These are phyloP conservation scores for Strigomonas culicis DNA, from an alignment of 208 protist species.

Conservation along the genomic window DNA sequence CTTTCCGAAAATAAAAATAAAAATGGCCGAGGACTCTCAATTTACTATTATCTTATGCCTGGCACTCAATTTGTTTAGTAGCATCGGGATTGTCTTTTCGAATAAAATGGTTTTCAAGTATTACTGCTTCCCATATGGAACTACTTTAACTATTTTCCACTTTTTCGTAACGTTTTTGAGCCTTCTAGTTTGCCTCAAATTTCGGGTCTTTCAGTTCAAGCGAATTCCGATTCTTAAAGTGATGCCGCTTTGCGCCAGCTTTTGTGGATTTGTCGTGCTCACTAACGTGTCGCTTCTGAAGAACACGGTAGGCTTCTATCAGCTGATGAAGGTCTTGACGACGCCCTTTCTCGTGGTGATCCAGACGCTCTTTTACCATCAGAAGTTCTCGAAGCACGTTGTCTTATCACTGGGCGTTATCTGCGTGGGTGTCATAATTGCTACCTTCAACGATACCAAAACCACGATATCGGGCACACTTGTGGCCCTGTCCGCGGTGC, in stretches of 20 bases:
- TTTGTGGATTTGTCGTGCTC: constrained; percentile 86
- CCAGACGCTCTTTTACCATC: constrained; percentile 54
- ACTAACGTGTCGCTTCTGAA: constrained; percentile 85
- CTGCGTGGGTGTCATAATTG: constrained; percentile 65
- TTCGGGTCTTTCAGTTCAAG: constrained; percentile 55
- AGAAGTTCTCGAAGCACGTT: constrained; percentile 39
- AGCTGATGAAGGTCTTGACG: constrained; percentile 81
- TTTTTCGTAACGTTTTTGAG: constrained; percentile 60
- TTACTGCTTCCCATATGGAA: constrained; percentile 50
- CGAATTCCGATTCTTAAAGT: constrained; percentile 41
- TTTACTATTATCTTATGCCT: too few species aligned
- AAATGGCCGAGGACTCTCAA: too few species aligned
- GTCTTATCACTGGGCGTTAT: constrained; percentile 48
- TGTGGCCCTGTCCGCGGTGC: constrained; percentile 50
- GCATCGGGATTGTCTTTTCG: constrained; percentile 51
- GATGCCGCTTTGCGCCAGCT: constrained; percentile 69
- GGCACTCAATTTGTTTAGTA: constrained; percentile 58
- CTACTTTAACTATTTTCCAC: constrained; percentile 63
- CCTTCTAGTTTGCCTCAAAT: constrained; percentile 32
- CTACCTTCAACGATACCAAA: constrained; percentile 69
- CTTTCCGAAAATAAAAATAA: constrained; percentile 11
- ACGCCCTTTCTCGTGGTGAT: constrained; percentile 70
- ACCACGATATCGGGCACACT: constrained; percentile 62
- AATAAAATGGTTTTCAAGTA: constrained; percentile 71
- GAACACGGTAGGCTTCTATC: constrained; percentile 90